Conservation (phyloP, 768 basidiomycete species). For the Lentinula lateritia region DNA sequence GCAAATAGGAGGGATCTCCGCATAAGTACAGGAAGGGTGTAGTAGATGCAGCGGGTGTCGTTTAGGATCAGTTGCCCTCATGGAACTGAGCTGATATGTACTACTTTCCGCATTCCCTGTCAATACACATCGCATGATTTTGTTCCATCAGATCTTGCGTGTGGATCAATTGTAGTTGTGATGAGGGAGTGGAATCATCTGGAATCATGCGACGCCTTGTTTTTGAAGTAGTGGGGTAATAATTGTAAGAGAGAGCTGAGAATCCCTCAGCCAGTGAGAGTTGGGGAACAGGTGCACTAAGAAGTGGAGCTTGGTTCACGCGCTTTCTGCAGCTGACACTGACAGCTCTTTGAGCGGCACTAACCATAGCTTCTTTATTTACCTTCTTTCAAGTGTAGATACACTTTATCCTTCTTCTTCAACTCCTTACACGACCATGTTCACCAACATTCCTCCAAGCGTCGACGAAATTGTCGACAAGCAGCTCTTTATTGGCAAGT, state of each 20-base stretch:
- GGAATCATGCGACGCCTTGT: not conserved
- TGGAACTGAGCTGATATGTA: not conserved
- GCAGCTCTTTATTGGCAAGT: conserved; percentile 40
- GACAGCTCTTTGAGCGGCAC: not conserved
- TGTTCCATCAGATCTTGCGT: no score
- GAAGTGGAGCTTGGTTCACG: not conserved
- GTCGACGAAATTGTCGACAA: conserved; percentile 30
- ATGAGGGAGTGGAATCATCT: no score
- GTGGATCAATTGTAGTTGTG: no score
- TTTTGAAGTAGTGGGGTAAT: not conserved
- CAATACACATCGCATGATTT: no score
- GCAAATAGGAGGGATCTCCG: not conserved
- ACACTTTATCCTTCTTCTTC: not conserved
- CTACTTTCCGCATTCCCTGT: no score
- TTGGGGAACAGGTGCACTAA: no score
- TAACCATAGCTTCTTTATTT: not conserved
- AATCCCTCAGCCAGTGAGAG: no score
- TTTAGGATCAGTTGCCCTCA: not conserved
- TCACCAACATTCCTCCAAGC: conserved; percentile 14
- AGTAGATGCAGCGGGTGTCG: not conserved
- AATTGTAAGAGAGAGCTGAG: no score
- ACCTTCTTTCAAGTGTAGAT: not conserved
- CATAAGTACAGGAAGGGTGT: not conserved
- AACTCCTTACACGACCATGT: not conserved
- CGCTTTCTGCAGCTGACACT: not conserved